phyloP scores from a whole-genome alignment of 371 early-diverging fungal species.

The Coemansia linderi region DNA sequence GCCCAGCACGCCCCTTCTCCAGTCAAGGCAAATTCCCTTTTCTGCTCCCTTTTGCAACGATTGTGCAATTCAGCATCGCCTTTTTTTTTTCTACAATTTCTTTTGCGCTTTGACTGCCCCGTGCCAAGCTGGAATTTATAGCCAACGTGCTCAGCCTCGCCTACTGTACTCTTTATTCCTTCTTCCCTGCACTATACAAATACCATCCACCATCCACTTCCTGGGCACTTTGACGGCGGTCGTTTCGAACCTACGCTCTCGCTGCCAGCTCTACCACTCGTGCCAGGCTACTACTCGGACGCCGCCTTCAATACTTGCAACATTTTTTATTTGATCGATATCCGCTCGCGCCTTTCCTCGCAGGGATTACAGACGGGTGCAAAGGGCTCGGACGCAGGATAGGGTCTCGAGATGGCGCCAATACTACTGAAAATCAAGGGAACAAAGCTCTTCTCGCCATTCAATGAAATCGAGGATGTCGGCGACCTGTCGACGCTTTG shows the following conservation, averaged over 20 bases:
- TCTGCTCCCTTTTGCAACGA: not conserved
- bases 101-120: slow-evolving; percentile 5
- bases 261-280: not conserved
- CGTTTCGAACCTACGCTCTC: not conserved
- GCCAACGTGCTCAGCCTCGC: not conserved
- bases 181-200: not conserved
- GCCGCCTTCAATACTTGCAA: not conserved
- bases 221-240: not conserved
- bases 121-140: slow-evolving; percentile 2
- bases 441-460: slow-evolving; percentile 67
- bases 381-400: not conserved
- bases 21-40: slow-evolving; percentile 2
- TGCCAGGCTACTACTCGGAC: not conserved
- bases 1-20: not conserved
- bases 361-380: not conserved
- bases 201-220: not conserved
- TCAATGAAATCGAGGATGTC: slow-evolving; percentile 67
- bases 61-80: not conserved
- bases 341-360: not conserved
- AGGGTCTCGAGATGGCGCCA: slow-evolving; percentile 65
- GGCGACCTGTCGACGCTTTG: slow-evolving; percentile 79
- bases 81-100: not conserved
- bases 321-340: not conserved
- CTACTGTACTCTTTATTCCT: not conserved
- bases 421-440: slow-evolving; percentile 73